phyloP scores from a whole-genome alignment of 2,329 filamentous ascomycete species.

The Juglanconis juglandina region DNA sequence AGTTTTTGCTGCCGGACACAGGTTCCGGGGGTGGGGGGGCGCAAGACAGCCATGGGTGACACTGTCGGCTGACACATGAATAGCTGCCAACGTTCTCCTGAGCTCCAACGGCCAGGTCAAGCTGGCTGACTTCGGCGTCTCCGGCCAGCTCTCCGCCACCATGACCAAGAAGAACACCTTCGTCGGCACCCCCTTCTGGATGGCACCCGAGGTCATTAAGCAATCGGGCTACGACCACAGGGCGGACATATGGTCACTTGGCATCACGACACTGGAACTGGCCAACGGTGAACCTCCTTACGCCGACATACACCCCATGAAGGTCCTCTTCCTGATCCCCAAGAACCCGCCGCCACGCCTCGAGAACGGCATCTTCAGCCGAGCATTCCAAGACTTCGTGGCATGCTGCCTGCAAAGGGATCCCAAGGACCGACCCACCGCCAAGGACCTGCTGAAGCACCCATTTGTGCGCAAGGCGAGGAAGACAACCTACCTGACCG shows the following conservation, averaged over 20 bases:
- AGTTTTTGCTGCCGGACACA: not conserved
- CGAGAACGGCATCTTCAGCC: slow-evolving; percentile 71
- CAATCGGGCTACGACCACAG: slow-evolving; percentile 98
- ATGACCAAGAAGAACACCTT: slow-evolving; percentile 99
- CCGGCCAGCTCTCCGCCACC: slow-evolving; percentile 89
- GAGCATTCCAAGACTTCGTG: slow-evolving; percentile 79
- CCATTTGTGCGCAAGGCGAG: slow-evolving; percentile 89
- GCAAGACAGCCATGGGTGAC: not conserved
- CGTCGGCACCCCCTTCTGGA: slow-evolving; percentile 98
- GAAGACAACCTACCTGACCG: slow-evolving; percentile 93
- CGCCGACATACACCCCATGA: slow-evolving; percentile 97
- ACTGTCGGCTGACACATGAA: not conserved
- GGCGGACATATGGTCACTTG: slow-evolving; percentile 95
- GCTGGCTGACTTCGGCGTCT: slow-evolving; percentile 94
- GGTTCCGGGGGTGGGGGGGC: not conserved
- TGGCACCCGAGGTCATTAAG: slow-evolving; percentile 98
- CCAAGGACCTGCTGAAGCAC: slow-evolving; percentile 82
- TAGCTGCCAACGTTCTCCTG: slow-evolving; percentile 89
- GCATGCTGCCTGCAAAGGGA: slow-evolving; percentile 83
- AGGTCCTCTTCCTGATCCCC: slow-evolving; percentile 91
- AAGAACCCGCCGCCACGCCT: slow-evolving; percentile 86
- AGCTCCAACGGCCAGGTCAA: slow-evolving; percentile 93
- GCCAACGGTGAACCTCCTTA: slow-evolving; percentile 92
- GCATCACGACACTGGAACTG: slow-evolving; percentile 88
- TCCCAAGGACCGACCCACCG: slow-evolving; percentile 81